These are phyloP conservation scores for Fusarium clavum DNA, from an alignment of 2,329 filamentous ascomycete species.

Conservation along the genomic window DNA sequence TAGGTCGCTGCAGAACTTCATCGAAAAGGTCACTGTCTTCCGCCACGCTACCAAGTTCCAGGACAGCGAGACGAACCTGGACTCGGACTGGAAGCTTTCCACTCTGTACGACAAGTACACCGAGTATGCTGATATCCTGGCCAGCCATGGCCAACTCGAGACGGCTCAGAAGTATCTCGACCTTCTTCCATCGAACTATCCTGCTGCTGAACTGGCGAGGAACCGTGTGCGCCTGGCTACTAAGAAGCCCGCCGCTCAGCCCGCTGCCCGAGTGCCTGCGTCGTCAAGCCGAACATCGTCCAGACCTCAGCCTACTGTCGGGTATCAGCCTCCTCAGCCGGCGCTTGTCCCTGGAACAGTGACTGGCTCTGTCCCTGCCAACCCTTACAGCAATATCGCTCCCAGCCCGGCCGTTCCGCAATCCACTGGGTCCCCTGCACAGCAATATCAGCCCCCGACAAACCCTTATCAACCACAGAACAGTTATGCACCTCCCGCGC, in stretches of 20 bases:
- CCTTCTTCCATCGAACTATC: slow-evolving; percentile 84
- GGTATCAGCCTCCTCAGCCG: slow-evolving; percentile 63
- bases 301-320: slow-evolving; percentile 55
- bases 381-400: slow-evolving; percentile 58
- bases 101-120: slow-evolving; percentile 93
- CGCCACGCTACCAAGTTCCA: slow-evolving; percentile 92
- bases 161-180: slow-evolving; percentile 93
- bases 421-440: slow-evolving; percentile 42
- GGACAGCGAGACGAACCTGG: slow-evolving; percentile 77
- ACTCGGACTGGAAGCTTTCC: slow-evolving; percentile 88
- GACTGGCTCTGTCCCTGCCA: slow-evolving; percentile 43
- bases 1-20: slow-evolving; percentile 87
- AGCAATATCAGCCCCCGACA: slow-evolving; percentile 54
- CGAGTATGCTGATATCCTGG: slow-evolving; percentile 95
- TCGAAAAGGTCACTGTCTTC: slow-evolving; percentile 98
- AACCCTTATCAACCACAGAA: slow-evolving; percentile 52
- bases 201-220: slow-evolving; percentile 86
- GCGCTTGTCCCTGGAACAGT: slow-evolving; percentile 40
- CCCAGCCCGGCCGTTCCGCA: slow-evolving; percentile 44
- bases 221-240: slow-evolving; percentile 88
- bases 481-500: slow-evolving; percentile 41
- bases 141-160: slow-evolving; percentile 86
- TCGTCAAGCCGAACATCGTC: slow-evolving; percentile 53
- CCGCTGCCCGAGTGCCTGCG: slow-evolving; percentile 40
- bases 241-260: slow-evolving; percentile 57